A percentile compares a stretch with the other conserved stretches of the same genome.
Evolutionary conservation across 306 rosid species (phyloP).

Genomic region (Casuarina cunninghamiana): DNA sequence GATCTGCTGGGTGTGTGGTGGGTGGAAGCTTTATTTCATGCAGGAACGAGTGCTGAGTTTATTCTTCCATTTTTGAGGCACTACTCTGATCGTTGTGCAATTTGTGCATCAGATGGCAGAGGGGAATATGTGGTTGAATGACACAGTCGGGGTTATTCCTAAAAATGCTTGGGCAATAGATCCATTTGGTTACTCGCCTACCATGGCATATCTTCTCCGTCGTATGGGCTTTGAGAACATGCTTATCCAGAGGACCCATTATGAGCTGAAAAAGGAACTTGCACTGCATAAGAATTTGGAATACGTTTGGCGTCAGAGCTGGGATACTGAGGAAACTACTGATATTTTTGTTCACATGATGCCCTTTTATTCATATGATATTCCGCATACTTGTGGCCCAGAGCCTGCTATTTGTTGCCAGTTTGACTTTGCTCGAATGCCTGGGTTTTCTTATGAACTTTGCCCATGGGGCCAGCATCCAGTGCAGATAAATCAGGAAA

Average conservation of each 20-base stretch:
- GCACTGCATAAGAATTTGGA: slow-evolving; percentile 85
- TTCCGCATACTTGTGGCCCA: slow-evolving; percentile 99
- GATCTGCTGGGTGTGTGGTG: neutral
- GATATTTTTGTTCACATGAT: slow-evolving; percentile 99
- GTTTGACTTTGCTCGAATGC: slow-evolving; percentile 91
- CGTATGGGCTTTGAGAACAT: slow-evolving; percentile 99
- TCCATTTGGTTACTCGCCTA: slow-evolving; percentile 98
- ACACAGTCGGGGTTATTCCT: slow-evolving; percentile 85
- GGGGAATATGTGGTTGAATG: slow-evolving; percentile 95
- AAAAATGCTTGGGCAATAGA: slow-evolving; percentile 99
- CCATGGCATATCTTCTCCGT: slow-evolving; percentile 98
- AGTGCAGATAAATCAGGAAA: slow-evolving; percentile 64
- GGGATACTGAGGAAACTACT: slow-evolving; percentile 91
- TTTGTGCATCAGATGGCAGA: slow-evolving; percentile 73
- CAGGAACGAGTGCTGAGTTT: slow-evolving; percentile 11
- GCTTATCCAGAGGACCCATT: slow-evolving; percentile 99
- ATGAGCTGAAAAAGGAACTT: slow-evolving; percentile 97
- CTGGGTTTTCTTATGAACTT: slow-evolving; percentile 61
- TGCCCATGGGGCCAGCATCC: slow-evolving; percentile 92
- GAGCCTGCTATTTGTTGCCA: slow-evolving; percentile 98
- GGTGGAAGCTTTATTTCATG: neutral
- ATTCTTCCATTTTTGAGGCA: slow-evolving; percentile 18
- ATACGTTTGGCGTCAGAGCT: slow-evolving; percentile 94
- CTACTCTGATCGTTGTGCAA: slow-evolving; percentile 28
- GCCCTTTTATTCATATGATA: slow-evolving; percentile 98